Base-by-base conservation (phyloP, 2,329 filamentous ascomycete species). In the Hortaea werneckii region DNA sequence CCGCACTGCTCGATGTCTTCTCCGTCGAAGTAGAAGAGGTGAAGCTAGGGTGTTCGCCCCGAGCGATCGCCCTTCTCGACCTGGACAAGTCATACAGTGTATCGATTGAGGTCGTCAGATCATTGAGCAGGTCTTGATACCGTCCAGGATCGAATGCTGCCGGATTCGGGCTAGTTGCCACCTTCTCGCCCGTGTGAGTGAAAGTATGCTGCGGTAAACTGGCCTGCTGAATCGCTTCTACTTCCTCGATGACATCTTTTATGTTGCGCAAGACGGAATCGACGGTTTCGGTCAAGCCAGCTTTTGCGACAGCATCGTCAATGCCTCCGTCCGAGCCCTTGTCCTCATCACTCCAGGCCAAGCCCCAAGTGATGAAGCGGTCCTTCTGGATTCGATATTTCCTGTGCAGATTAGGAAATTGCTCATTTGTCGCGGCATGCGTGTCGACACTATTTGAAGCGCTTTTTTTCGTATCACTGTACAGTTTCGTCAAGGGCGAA, bases 321-420 rank as follows among this genome's bases (percentile, higher is more conserved):
- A 89, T 88, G 63, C 85, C 79, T 57, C 79, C 77, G 48, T 80
- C 74, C 58, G 82, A 76, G 11, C 69, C 71, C 53, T 72, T 76
- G 11, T 71, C 74, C 48, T 82, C 79, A 61, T 88, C 84, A 46
- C 80, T 85, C 85, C 85, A 90, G 63, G 87, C 83, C 43, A 87
- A 70, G 0, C 85, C 85, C 85, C 85, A 90, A 49, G 80, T 83
- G 48, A 86, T 80, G 40, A 89, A 71, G 11, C 85, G 76, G 67
- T 88, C 83, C 62, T 86, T 87, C 58, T 89, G 85, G 54, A 88
- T 87, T 52, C 83, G 78, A 53, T 87, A 77, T 62, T 86, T 87
- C 51, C 83, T 80, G 61, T 88, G 82, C 29, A 89, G 69, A 11
- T 77, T 75, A 58, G 82, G 79, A 60, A 85, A 78, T 53, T 87